Evolutionary conservation across 345 rosid species (phyloP).

Genomic region (Camelina neglecta): DNA sequence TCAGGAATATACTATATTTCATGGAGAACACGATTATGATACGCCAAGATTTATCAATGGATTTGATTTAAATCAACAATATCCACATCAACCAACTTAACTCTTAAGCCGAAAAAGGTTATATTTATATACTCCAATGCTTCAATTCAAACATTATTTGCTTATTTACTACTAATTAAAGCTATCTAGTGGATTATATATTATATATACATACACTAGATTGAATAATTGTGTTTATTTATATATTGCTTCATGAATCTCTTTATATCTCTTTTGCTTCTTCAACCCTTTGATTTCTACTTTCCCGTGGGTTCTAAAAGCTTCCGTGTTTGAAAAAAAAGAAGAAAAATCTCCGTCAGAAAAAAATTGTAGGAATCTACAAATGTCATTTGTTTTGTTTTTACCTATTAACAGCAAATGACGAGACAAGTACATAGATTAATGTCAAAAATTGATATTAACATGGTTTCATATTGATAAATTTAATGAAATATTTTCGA

Average conservation of each 20-base stretch:
- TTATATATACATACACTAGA: not conserved
- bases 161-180: not conserved
- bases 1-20: conserved; percentile 46
- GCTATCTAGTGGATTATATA: not conserved
- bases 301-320: not conserved
- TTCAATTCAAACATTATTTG: not conserved
- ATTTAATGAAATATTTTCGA: not conserved
- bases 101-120: not conserved
- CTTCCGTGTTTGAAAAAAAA: not conserved
- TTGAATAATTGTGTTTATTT: not conserved
- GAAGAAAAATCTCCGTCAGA: not conserved
- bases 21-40: conserved; percentile 37
- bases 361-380: not conserved
- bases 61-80: conserved; percentile 19
- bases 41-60: not conserved
- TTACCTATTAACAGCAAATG: not conserved
- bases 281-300: not conserved
- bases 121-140: too few species aligned
- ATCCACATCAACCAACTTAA: not conserved
- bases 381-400: not conserved
- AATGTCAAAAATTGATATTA: not conserved
- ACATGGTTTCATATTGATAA: not conserved
- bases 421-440: not conserved
- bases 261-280: not conserved
- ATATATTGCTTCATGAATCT: not conserved